These are phyloP conservation scores for Trichocomaceae sp. DNA, from an alignment of 2,329 filamentous ascomycete species.

Conservation along the genomic window DNA sequence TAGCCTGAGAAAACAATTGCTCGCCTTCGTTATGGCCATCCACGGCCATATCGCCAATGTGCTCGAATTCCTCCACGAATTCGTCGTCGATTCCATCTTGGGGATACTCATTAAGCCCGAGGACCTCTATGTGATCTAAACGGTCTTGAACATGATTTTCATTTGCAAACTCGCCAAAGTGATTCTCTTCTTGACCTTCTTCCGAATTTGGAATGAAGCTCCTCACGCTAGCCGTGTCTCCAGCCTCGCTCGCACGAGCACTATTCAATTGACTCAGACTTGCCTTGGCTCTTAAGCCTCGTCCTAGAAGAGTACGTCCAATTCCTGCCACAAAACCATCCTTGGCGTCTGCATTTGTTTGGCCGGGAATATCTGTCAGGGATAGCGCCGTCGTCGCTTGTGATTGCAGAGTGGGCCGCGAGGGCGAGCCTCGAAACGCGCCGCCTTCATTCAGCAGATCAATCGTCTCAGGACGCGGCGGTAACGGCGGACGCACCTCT, in stretches of 20 bases:
- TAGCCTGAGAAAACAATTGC: slow-evolving; percentile 6
- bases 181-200: slow-evolving; percentile 69
- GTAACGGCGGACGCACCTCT: slow-evolving; percentile 39
- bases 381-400: slow-evolving; percentile 80
- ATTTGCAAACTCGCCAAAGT: slow-evolving; percentile 64
- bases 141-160: slow-evolving; percentile 34
- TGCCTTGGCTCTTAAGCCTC: slow-evolving; percentile 26
- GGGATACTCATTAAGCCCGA: slow-evolving; percentile 30
- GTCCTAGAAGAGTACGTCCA: slow-evolving; percentile 25
- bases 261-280: slow-evolving; percentile 40
- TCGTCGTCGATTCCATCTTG: slow-evolving; percentile 53
- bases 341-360: slow-evolving; percentile 64
- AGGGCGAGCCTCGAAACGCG: slow-evolving; percentile 21
- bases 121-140: slow-evolving; percentile 27
- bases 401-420: slow-evolving; percentile 42
- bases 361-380: slow-evolving; percentile 69
- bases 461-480: slow-evolving; percentile 40
- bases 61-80: slow-evolving; percentile 72
- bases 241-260: slow-evolving; percentile 44
- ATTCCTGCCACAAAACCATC: slow-evolving; percentile 53
- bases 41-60: slow-evolving; percentile 53
- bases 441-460: slow-evolving; percentile 30
- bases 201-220: slow-evolving; percentile 50
- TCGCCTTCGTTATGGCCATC: slow-evolving; percentile 53
- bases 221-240: slow-evolving; percentile 45